phyloP scores from a whole-genome alignment of 1,284 basidiomycete species.

The Ceratobasidium sp. region DNA sequence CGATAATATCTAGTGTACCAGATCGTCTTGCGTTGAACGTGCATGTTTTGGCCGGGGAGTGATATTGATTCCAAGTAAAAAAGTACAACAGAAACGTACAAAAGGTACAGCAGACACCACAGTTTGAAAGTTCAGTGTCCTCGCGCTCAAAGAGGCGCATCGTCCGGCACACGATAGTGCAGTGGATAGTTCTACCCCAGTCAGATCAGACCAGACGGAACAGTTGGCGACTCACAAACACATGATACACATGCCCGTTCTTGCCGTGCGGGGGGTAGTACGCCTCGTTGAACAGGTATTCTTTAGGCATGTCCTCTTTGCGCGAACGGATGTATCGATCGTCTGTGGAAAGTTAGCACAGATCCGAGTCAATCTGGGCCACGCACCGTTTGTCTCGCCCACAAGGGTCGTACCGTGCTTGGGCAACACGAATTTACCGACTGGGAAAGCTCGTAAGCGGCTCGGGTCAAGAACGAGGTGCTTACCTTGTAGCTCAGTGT shows the following conservation, averaged over 20 bases:
- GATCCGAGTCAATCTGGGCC: neutral
- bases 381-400: conserved; percentile 54
- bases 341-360: conserved; percentile 50
- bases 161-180: conserved; percentile 68
- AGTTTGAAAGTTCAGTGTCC: neutral
- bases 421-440: conserved; percentile 81
- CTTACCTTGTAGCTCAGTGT: conserved; percentile 53
- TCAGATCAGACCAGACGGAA: neutral
- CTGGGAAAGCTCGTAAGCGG: conserved; percentile 52
- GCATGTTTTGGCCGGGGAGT: too few species aligned
- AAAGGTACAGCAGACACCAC: neutral
- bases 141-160: conserved; percentile 45
- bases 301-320: conserved; percentile 68
- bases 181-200: conserved; percentile 57
- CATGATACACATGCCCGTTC: conserved; percentile 76
- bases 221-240: conserved; percentile 67
- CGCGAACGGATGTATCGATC: conserved; percentile 70
- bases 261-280: conserved; percentile 70
- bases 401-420: conserved; percentile 59
- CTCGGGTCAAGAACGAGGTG: neutral
- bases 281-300: conserved; percentile 75
- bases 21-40: too few species aligned
- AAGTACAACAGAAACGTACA: neutral
- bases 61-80: too few species aligned
- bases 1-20: too few species aligned